phyloP scores from a whole-genome alignment of 495 filamentous ascomycete genomes.

The Lasiosphaeris hirsuta region DNA sequence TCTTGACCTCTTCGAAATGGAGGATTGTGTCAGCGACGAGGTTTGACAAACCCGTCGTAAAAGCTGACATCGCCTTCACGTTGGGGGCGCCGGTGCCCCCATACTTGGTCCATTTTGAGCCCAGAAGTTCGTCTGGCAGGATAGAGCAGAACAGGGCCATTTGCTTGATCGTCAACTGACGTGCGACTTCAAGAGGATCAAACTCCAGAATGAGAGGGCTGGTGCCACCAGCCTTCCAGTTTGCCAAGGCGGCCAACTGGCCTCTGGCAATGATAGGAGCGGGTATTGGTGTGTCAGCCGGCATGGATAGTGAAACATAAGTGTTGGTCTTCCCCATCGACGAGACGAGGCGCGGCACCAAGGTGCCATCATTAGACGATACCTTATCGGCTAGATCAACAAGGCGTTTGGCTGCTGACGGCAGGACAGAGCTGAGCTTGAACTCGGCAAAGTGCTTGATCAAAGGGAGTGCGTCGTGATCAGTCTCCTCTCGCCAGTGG shows the following conservation, averaged over 20 bases:
- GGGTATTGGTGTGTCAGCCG: conserved; percentile 68
- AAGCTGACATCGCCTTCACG: conserved; percentile 87
- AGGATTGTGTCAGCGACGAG: conserved; percentile 96
- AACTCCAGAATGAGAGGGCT: conserved; percentile 82
- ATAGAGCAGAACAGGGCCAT: conserved; percentile 92
- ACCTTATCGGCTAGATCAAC: conserved; percentile 78
- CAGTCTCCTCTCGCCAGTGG: conserved; percentile 83
- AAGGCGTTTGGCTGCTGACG: conserved; percentile 74
- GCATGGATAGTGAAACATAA: conserved; percentile 63
- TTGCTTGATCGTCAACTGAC: conserved; percentile 91
- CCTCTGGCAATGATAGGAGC: conserved; percentile 68
- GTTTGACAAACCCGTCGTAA: conserved; percentile 88
- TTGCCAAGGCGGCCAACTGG: conserved; percentile 67
- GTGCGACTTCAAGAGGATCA: conserved; percentile 85
- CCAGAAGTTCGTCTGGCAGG: conserved; percentile 88
- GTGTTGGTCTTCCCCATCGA: conserved; percentile 86
- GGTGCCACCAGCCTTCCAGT: conserved; percentile 68
- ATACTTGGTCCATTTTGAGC: conserved; percentile 89
- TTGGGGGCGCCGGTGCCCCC: conserved; percentile 76
- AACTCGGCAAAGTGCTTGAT: conserved; percentile 77
- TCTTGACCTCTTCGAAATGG: conserved; percentile 80
- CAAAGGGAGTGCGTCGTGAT: conserved; percentile 67
- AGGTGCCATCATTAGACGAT: conserved; percentile 64
- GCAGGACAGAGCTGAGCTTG: conserved; percentile 62
- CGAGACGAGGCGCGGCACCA: conserved; percentile 84